Evolutionary conservation across 371 early-diverging fungal species (phyloP), one percentile per base, ranked within the genome.

Genomic region (Syncephalastrum racemosum): DNA sequence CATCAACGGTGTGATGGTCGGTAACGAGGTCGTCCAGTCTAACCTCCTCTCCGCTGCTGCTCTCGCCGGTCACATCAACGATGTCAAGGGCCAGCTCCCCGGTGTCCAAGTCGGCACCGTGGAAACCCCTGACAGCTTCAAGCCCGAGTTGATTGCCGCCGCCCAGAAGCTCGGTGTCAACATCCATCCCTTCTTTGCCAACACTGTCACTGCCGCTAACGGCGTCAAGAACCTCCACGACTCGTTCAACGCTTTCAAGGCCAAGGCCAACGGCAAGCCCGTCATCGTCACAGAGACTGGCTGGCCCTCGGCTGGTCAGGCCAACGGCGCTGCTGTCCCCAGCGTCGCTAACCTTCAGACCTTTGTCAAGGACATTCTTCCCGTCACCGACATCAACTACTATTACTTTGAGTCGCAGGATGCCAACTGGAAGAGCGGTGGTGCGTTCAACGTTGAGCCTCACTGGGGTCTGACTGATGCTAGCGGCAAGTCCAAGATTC

Each of bases 341-440:
- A 71, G 80, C 47, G 57, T 72, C 7, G 39, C 57, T 13, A 80
- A 80, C 57, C 62, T 78, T 46, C 58, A 71, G 55, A 67, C 53
- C 39, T 84, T 71, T 50, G 75, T 79, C 47, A 68, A 70, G 43
- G 67, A 66, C 4, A 62, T 80, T 10, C 50, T 66, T 13, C 47
- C 62, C 39, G 62, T 14, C 5, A 46, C 68, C 12, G 62, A 71
- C 19, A 56, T 87, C 48, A 64, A 79, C 42, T 86, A 86, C 54
- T 77, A 80, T 47, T 85, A 71, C 63, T 87, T 87, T 64, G 79
- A 80, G 59, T 76, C 83, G 44, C 71, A 77, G 41, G 88, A 87
- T 59, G 71, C 82, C 31, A 64, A 65, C 8, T 87, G 87, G 87
- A 86, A 86, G 66, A 42, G 56, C 23, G 61, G 51, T 22, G 74